Conservation (phyloP, 1,139 yeast species). For the Lodderomyces theae region DNA sequence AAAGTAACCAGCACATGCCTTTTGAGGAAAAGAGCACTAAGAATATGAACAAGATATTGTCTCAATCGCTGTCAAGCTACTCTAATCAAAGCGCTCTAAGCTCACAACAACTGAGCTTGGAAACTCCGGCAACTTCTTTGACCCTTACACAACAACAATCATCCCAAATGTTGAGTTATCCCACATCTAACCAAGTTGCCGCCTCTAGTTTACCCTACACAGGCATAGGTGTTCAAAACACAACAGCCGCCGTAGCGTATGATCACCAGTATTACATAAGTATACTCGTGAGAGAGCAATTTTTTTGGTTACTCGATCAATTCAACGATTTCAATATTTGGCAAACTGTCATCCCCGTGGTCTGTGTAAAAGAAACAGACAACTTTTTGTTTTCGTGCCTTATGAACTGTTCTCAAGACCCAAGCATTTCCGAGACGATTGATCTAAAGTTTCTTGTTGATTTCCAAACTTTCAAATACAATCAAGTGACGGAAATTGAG, state of each 20-base stretch:
- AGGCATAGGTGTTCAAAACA: background rate
- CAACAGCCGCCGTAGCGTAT: background rate
- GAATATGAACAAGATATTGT: too few species aligned
- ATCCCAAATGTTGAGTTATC: background rate
- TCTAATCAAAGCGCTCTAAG: background rate
- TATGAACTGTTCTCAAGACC: slow-evolving; percentile 25
- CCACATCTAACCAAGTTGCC: background rate
- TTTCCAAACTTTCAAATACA: slow-evolving; percentile 10
- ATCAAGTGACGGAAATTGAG: slow-evolving; percentile 4
- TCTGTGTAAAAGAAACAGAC: slow-evolving; percentile 20
- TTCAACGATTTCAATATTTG: slow-evolving; percentile 41
- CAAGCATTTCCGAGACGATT: background rate
- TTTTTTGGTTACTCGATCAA: slow-evolving; percentile 40
- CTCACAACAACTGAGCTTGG: background rate
- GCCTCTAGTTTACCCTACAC: background rate
- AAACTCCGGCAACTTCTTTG: background rate
- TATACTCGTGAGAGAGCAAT: slow-evolving; percentile 31
- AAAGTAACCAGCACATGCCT: too few species aligned
- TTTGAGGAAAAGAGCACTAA: too few species aligned
- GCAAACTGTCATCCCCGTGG: slow-evolving; percentile 37
- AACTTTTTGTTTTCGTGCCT: slow-evolving; percentile 32
- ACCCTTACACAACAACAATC: background rate
- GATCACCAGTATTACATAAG: slow-evolving; percentile 17
- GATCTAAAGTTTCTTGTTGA: slow-evolving; percentile 8
- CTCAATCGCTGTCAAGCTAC: too few species aligned